phyloP scores from a whole-genome alignment of 305 asterid species.

The Rubia tinctorum region DNA sequence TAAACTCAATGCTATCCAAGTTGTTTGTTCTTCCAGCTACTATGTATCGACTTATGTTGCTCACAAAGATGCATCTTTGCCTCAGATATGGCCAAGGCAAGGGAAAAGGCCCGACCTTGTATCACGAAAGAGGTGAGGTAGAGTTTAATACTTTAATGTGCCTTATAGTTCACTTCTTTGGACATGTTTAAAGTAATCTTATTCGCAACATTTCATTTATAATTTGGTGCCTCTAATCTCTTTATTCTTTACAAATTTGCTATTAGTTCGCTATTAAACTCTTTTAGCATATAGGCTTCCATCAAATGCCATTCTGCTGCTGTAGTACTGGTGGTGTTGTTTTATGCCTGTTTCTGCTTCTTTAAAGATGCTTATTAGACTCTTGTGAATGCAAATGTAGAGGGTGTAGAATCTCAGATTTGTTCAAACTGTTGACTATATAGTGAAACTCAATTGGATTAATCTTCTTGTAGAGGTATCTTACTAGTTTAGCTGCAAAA shows the following conservation, averaged over 20 bases:
- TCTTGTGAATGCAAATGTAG: neutral
- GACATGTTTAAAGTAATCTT: neutral
- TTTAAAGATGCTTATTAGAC: neutral
- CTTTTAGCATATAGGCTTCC: neutral
- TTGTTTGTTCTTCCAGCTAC: constrained; percentile 91
- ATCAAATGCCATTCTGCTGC: neutral
- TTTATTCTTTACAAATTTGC: neutral
- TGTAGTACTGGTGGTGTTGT: neutral
- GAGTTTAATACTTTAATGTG: constrained; percentile 15
- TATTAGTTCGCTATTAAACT: neutral
- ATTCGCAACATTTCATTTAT: neutral
- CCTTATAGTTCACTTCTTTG: constrained; percentile 10
- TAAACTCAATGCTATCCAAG: constrained; percentile 71
- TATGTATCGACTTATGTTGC: constrained; percentile 63
- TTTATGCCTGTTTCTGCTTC: neutral
- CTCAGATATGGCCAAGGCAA: constrained; percentile 92
- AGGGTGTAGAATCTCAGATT: neutral
- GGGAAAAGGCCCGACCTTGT: constrained; percentile 44
- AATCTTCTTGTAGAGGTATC: neutral
- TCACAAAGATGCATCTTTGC: constrained; percentile 85
- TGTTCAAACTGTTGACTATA: neutral
- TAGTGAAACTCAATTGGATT: neutral
- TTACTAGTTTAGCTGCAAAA: neutral
- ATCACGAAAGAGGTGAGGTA: constrained; percentile 45
- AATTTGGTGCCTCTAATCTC: neutral